Conservation (phyloP, 768 basidiomycete species). For the Inosperma sp. region DNA sequence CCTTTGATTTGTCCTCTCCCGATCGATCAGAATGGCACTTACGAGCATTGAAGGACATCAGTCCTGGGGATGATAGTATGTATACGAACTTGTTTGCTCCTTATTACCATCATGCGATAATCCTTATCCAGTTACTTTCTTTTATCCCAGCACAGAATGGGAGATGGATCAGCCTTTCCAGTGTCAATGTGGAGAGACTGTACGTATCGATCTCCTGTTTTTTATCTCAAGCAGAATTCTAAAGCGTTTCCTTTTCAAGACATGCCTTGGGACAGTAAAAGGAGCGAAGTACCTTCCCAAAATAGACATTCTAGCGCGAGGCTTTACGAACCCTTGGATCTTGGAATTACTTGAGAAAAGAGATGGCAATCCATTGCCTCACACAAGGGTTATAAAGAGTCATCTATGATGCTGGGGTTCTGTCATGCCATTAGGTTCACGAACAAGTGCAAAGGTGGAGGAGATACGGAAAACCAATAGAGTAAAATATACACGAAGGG, state of each 20-base stretch:
- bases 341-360: constrained; percentile 24
- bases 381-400: no score
- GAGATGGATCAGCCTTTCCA: constrained; percentile 60
- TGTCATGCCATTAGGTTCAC: no score
- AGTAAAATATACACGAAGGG: neutral
- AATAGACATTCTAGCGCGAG: constrained; percentile 33
- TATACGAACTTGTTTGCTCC: constrained; percentile 12
- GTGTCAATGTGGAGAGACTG: constrained; percentile 45
- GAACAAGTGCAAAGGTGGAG: no score
- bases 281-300: constrained; percentile 43
- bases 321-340: constrained; percentile 44
- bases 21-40: constrained; percentile 46
- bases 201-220: constrained; percentile 19
- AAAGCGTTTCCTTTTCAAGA: constrained; percentile 26
- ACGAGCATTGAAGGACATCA: constrained; percentile 39
- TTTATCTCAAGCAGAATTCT: neutral
- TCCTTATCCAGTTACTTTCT: constrained; percentile 43
- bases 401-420: no score
- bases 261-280: constrained; percentile 41
- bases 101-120: constrained; percentile 18
- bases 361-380: no score
- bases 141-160: constrained; percentile 69
- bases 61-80: constrained; percentile 35
- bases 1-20: constrained; percentile 45
- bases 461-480: neutral